These are phyloP conservation scores for Tuber indicum DNA, from an alignment of 495 filamentous ascomycete genomes.

Conservation along the genomic window DNA sequence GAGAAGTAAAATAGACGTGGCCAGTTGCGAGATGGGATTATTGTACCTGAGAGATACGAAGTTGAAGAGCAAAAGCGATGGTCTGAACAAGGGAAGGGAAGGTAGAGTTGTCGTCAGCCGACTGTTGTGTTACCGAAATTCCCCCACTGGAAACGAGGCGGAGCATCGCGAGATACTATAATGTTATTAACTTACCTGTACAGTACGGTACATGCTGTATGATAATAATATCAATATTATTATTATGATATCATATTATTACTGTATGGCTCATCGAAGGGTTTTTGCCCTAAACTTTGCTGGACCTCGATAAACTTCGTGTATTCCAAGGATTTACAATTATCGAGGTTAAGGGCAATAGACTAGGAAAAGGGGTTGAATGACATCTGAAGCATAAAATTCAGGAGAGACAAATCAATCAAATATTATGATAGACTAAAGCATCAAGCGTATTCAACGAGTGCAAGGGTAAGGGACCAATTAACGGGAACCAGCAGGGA, in stretches of 20 bases:
- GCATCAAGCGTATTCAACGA: no score
- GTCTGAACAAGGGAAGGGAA: background rate
- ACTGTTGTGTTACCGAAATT: background rate
- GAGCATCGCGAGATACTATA: background rate
- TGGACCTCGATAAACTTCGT: background rate
- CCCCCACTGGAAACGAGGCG: background rate
- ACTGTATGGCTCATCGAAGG: background rate
- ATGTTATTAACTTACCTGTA: background rate
- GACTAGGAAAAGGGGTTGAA: background rate
- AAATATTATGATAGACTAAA: no score
- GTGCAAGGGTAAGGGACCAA: no score
- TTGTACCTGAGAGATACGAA: background rate
- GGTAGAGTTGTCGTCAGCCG: slow-evolving; percentile 1
- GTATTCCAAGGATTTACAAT: background rate
- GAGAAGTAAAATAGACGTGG: background rate
- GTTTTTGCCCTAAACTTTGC: background rate
- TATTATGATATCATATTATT: no score
- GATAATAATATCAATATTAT: no score
- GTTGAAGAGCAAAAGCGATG: background rate
- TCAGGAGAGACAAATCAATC: background rate
- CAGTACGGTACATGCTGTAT: no score
- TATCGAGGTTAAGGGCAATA: background rate
- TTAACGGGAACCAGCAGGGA: no score
- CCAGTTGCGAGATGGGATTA: background rate
- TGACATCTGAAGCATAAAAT: background rate